Conservation (phyloP, 306 rosid genomes). For the Dalbergia oliveri region DNA sequence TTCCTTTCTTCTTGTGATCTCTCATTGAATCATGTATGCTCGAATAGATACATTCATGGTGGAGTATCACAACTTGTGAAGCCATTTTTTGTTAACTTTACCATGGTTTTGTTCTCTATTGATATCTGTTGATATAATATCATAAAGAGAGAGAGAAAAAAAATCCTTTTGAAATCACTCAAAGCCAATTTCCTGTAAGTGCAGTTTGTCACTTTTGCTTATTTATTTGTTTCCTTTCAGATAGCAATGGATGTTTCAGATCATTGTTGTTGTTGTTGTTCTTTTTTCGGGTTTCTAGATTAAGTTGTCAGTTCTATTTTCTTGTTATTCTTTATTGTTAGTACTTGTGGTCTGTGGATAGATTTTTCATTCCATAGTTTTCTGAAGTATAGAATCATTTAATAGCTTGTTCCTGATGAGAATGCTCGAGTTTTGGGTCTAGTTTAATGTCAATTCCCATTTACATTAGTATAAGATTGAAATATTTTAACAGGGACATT, state of each 20-base stretch:
- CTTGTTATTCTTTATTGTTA: conserved; percentile 1
- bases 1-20: background rate
- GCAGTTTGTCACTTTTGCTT: background rate
- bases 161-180: no score
- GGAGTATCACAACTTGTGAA: background rate
- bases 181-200: background rate
- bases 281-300: background rate
- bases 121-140: conserved; percentile 9
- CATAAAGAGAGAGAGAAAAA: background rate
- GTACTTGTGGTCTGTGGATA: background rate
- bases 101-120: conserved; percentile 10
- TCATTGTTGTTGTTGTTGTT: background rate
- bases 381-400: conserved; percentile 15
- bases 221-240: conserved; percentile 8
- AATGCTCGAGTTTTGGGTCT: conserved; percentile 25
- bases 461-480: conserved; percentile 35
- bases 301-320: background rate
- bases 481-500: conserved; percentile 62
- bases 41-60: conserved; percentile 3
- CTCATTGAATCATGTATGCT: background rate
- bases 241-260: background rate
- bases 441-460: conserved; percentile 31
- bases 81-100: background rate
- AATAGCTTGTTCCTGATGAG: conserved; percentile 37
- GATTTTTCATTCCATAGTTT: background rate